Conservation (phyloP, 345 rosid species). For the Tarenaya hassleriana region DNA sequence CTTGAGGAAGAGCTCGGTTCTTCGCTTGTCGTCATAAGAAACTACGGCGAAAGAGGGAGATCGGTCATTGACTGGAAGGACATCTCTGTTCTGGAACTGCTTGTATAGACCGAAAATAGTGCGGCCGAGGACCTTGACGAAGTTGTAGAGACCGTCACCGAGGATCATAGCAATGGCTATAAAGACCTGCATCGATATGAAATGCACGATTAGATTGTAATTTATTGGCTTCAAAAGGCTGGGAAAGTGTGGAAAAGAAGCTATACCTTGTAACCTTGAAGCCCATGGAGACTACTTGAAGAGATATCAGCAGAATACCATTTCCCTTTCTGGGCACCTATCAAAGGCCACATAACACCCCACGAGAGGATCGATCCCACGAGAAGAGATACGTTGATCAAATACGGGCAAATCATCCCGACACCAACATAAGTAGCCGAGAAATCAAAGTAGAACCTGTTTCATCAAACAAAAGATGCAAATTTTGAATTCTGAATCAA, state of each 20-base stretch:
- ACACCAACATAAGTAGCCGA: constrained; percentile 71
- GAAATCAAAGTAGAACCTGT: constrained; percentile 68
- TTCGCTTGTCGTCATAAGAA: constrained; percentile 49
- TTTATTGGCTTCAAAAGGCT: background rate
- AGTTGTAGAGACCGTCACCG: constrained; percentile 67
- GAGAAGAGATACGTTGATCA: constrained; percentile 48
- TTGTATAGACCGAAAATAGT: constrained; percentile 36
- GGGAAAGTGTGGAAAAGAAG: background rate
- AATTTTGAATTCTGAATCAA: too few species aligned
- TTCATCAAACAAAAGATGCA: background rate
- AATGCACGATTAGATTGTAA: background rate
- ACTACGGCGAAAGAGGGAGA: constrained; percentile 18
- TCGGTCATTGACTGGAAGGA: constrained; percentile 36
- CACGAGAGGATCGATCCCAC: constrained; percentile 63
- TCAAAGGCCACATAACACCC: constrained; percentile 75
- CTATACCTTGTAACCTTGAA: constrained; percentile 60
- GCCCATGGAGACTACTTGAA: constrained; percentile 36
- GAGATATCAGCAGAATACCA: constrained; percentile 43
- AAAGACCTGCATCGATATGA: constrained; percentile 42
- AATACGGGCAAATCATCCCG: constrained; percentile 71
- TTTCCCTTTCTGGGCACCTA: constrained; percentile 36
- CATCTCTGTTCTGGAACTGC: constrained; percentile 33
- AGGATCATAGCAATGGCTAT: constrained; percentile 68
- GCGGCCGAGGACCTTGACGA: constrained; percentile 44
- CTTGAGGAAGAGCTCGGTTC: constrained; percentile 52